These are phyloP conservation scores for Spencermartinsiella ligniputridi DNA, from an alignment of 1,139 yeast genomes.

Conservation along the genomic window DNA sequence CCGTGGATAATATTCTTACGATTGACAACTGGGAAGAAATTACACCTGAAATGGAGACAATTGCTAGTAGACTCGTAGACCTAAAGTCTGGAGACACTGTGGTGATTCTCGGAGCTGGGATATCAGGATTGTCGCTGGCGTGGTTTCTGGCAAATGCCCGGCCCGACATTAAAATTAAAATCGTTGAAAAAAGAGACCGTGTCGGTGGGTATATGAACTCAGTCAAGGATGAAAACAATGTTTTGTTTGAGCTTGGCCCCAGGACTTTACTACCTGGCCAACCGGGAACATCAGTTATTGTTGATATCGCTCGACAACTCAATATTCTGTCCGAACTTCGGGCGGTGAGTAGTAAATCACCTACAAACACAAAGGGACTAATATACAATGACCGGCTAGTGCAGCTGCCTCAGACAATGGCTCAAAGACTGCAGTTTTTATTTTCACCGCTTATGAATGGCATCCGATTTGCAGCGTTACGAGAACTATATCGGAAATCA, in stretches of 20 bases:
- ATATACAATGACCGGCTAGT: conserved; percentile 36
- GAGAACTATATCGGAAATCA: conserved; percentile 37
- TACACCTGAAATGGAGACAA: conserved; percentile 25
- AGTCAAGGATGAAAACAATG: conserved; percentile 14
- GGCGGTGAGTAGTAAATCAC: conserved; percentile 47
- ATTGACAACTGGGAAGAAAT: conserved; percentile 20
- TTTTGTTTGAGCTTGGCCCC: conserved; percentile 39
- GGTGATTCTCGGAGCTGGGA: conserved; percentile 71
- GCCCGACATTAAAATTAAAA: conserved; percentile 55
- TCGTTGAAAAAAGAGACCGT: conserved; percentile 52
- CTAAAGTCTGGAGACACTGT: conserved; percentile 27
- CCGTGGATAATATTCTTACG: neutral
- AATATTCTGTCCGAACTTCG: conserved; percentile 42
- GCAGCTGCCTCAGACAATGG: conserved; percentile 29
- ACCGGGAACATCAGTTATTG: conserved; percentile 31
- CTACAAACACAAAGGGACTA: conserved; percentile 58
- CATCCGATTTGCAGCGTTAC: conserved; percentile 23
- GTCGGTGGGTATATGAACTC: conserved; percentile 83
- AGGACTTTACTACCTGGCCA: conserved; percentile 39
- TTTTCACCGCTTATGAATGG: conserved; percentile 40
- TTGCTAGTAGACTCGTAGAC: conserved; percentile 26
- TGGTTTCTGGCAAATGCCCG: conserved; percentile 66
- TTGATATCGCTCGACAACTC: conserved; percentile 40
- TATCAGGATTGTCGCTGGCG: conserved; percentile 77
- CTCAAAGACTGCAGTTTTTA: conserved; percentile 26